Evolutionary conservation across 1,139 yeast genomes (phyloP), one percentile per base, ranked within the genome.

Genomic region (Citeromyces hawaiiensis): DNA sequence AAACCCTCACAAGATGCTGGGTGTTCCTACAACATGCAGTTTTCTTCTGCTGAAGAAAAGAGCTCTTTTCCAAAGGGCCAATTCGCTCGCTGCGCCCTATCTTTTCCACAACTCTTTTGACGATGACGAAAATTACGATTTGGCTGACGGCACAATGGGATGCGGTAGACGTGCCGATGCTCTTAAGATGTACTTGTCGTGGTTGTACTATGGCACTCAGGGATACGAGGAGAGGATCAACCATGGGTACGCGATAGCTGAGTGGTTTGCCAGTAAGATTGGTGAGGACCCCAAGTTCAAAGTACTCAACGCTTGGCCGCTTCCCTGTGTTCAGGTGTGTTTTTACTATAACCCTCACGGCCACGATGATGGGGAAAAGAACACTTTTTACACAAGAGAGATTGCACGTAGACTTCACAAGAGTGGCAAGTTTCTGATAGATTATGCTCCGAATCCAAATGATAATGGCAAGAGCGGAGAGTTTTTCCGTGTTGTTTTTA

Each of bases 101-200:
- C 62, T 85, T 38, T 85, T 83, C 68, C 95, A 85, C 52, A 74
- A 75, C 31, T 66, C 66, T 32, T 44, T 54, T 16, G 61, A 57
- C 25, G 35, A 33, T 14, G 66, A 63, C 9, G 85, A 77, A 45
- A 76, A 76, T 54, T 82, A 65, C 52, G 95, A 85, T 49, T 67
- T 85, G 44, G 95, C 93, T 1, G 93, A 83, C 53, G 94, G 94
- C 8, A 85, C 95, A 5, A 80, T 85, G 93, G 94, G 94, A 6
- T 85, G 95, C 55, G 95, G 95, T 5, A 72, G 95, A 49, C 68
- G 95, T 41, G 77, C 93, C 0, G 95, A 85, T 56, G 73, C 93
- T 1, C 63, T 85, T 54, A 85, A 85, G 58, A 67, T 85, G 51
- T 83, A 81, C 55, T 57, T 85, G 55, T 76, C 83, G 0, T 85